These are phyloP conservation scores for Monilinia polystroma DNA, from an alignment of 2,329 filamentous ascomycete species.

Conservation along the genomic window DNA sequence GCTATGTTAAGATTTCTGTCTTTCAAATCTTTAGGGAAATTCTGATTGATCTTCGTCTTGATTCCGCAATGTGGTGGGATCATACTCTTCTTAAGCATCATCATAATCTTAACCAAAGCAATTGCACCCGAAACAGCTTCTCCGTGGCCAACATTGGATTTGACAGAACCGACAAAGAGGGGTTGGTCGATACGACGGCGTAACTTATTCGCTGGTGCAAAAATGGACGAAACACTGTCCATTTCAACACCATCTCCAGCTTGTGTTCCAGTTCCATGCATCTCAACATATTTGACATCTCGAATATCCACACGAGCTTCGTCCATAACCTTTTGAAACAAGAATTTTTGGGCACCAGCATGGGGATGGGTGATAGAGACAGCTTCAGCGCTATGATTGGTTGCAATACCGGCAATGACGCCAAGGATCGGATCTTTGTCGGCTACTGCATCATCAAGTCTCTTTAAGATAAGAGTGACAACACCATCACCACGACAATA, in stretches of 20 bases:
- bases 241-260: constrained; percentile 25
- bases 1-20: constrained; percentile 37
- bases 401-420: constrained; percentile 49
- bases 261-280: constrained; percentile 26
- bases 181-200: constrained; percentile 25
- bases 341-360: constrained; percentile 22
- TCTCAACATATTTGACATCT: constrained; percentile 27
- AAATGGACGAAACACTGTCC: constrained; percentile 22
- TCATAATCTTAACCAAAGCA: constrained; percentile 36
- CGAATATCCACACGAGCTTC: constrained; percentile 22
- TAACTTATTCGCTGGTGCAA: constrained; percentile 32
- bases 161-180: constrained; percentile 23
- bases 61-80: constrained; percentile 36
- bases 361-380: constrained; percentile 23
- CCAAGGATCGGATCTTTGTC: constrained; percentile 58
- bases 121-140: constrained; percentile 32
- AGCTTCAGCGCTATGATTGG: constrained; percentile 37
- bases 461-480: constrained; percentile 57
- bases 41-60: constrained; percentile 39
- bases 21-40: constrained; percentile 40
- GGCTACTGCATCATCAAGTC: constrained; percentile 40
- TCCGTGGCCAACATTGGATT: constrained; percentile 24
- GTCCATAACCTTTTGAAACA: constrained; percentile 24
- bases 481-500: constrained; percentile 42
- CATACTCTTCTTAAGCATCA: constrained; percentile 34